Evolutionary conservation across 83 land plant genomes (phyloP).

Genomic region (Thuja plicata): DNA sequence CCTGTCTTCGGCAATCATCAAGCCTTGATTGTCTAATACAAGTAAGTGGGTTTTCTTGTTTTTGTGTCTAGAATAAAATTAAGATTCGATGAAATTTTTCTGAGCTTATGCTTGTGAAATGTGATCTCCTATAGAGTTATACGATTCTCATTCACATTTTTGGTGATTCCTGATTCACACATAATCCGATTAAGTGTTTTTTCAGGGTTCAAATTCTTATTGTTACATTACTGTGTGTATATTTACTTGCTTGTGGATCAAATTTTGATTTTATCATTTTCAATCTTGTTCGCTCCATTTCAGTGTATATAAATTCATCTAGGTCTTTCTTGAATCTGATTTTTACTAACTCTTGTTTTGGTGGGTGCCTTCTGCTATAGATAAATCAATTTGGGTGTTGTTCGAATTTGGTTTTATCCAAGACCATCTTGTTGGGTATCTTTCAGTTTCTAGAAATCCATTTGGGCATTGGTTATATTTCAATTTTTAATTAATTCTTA

Average conservation of each 20-base stretch:
- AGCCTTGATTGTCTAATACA: background rate
- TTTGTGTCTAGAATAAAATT: too few relatives aligned
- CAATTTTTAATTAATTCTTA: background rate
- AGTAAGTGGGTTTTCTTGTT: background rate
- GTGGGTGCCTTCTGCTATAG: background rate
- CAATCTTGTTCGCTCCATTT: too few relatives aligned
- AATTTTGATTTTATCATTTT: background rate
- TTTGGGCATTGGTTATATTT: background rate
- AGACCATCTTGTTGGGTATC: background rate
- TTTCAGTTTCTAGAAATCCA: background rate
- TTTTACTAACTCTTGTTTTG: too few relatives aligned
- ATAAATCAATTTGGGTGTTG: background rate
- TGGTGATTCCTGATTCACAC: background rate
- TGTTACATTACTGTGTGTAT: background rate
- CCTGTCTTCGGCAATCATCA: background rate
- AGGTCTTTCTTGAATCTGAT: background rate
- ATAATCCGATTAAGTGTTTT: background rate
- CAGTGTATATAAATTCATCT: background rate
- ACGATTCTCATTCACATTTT: background rate
- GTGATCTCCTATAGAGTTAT: background rate
- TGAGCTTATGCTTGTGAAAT: background rate
- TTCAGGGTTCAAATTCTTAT: background rate
- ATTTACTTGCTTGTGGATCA: background rate
- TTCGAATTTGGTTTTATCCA: background rate
- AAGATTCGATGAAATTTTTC: too few relatives aligned